Base-by-base conservation (phyloP, 1,284 basidiomycete genomes). In the Cryptococcus neoformans region DNA sequence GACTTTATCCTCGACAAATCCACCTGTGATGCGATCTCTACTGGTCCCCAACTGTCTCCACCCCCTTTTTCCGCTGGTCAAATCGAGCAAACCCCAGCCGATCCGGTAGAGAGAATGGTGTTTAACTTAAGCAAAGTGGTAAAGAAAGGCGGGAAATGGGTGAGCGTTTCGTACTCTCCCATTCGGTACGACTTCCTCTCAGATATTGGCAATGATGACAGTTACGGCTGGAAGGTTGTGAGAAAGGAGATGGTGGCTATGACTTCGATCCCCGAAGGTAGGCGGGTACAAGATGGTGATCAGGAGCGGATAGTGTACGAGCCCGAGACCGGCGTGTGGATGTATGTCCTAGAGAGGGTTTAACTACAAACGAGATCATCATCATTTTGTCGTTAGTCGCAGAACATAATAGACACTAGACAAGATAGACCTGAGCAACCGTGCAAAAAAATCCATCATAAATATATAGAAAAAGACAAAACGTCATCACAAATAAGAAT, bases 11-110 rank as follows among this genome's bases (percentile, higher is more conserved):
- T 75, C 35, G 74, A 76, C 57, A 76, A 76, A 54, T 74, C 72
- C 0, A 75, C 74, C 0, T 69, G 69, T 1, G 74, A 76, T 52
- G 74, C 74, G 3, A 75, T 76, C 8, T 72, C 74, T 5, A 75
- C 73, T 49, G 65, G 67, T 1, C 63, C 62, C 4, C 21, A n/a
- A 7, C 37, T 54, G 7, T 36, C 44, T 1, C 44, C 42, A 11
- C 34, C 45, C 10, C 12, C 36, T 3, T 38, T 14, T 38, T 36
- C n/a, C 37, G 45, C 17, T 17, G 17, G 35, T 6, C 40, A 16
- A 44, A 35, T 14, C 11, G 41, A n/a, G 8, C 42, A 28, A 16
- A 2, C 17, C 3, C 44, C 51, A 10, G 7, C 49, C 12, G 65
- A 69, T 12, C 62, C 70, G 1, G 57, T 73, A 16, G 57, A 66